These are phyloP conservation scores for Tetracladium maxilliforme DNA, from an alignment of 2,329 filamentous ascomycete genomes.

Conservation along the genomic window DNA sequence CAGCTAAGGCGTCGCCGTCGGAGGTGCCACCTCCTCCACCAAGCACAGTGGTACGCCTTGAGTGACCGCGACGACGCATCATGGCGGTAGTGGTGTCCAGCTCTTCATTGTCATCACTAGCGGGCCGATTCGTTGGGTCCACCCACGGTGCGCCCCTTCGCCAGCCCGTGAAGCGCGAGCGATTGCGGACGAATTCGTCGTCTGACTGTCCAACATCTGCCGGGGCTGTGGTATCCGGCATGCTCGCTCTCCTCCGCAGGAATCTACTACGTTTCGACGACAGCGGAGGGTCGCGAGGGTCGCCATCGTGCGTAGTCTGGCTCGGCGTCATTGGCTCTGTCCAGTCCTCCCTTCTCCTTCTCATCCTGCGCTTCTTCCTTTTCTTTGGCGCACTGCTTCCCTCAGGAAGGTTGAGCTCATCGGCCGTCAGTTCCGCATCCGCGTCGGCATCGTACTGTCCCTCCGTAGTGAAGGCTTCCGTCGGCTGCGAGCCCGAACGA, in stretches of 20 bases:
- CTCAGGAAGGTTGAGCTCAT: constrained; percentile 45
- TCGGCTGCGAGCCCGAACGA: constrained; percentile 29
- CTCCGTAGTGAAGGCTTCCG: constrained; percentile 30
- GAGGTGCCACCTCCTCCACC: constrained; percentile 48
- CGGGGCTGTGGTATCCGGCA: constrained; percentile 40
- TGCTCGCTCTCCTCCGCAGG: constrained; percentile 50
- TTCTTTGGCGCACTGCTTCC: constrained; percentile 41
- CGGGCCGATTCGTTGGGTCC: constrained; percentile 39
- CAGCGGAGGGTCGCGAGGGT: constrained; percentile 11
- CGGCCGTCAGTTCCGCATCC: constrained; percentile 76
- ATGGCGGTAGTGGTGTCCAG: constrained; percentile 32
- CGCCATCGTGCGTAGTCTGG: constrained; percentile 5
- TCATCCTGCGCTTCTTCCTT: constrained; percentile 45
- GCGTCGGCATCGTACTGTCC: constrained; percentile 59
- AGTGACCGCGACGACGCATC: constrained; percentile 42
- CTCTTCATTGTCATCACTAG: constrained; percentile 34
- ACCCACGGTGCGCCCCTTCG: constrained; percentile 35
- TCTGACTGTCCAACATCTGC: constrained; percentile 56
- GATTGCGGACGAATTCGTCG: too few species aligned
- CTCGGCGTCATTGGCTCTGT: constrained; percentile 55
- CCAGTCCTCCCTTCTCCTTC: constrained; percentile 34
- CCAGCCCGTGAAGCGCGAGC: constrained; percentile 52
- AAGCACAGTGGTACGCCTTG: constrained; percentile 49
- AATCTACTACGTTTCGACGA: constrained; percentile 30
- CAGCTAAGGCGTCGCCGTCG: constrained; percentile 43